phyloP scores from a whole-genome alignment of 306 rosid genomes.

The Adenanthera pavonina region DNA sequence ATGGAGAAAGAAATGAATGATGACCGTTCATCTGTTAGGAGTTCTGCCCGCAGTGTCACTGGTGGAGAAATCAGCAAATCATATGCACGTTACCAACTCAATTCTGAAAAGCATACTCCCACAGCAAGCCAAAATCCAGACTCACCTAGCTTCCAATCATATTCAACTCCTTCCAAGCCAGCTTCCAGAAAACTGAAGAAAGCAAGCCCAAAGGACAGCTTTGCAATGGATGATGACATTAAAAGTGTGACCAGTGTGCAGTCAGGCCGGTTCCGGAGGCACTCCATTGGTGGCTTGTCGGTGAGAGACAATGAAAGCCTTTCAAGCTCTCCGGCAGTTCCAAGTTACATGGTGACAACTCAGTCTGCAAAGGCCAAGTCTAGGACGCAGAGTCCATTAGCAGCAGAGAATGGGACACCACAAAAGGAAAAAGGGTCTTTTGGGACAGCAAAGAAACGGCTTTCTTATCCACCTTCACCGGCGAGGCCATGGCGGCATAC shows the following conservation, averaged over 20 bases:
- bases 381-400: slow-evolving; percentile 73
- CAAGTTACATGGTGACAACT: slow-evolving; percentile 89
- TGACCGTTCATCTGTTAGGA: slow-evolving; percentile 67
- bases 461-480: slow-evolving; percentile 82
- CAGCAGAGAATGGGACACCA: slow-evolving; percentile 58
- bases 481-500: slow-evolving; percentile 78
- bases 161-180: slow-evolving; percentile 75
- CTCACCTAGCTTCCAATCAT: slow-evolving; percentile 59
- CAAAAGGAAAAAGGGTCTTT: slow-evolving; percentile 69
- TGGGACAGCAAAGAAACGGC: slow-evolving; percentile 75
- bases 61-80: slow-evolving; percentile 94
- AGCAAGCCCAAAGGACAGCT: slow-evolving; percentile 69
- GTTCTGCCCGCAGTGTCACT: slow-evolving; percentile 54
- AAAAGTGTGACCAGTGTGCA: slow-evolving; percentile 72
- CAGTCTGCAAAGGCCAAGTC: slow-evolving; percentile 89
- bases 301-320: slow-evolving; percentile 81
- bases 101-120: slow-evolving; percentile 82
- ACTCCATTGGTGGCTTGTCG: slow-evolving; percentile 69
- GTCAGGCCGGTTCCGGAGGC: slow-evolving; percentile 81
- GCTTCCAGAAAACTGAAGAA: slow-evolving; percentile 62
- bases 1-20: slow-evolving; percentile 70
- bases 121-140: slow-evolving; percentile 68
- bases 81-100: slow-evolving; percentile 85
- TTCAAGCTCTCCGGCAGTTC: slow-evolving; percentile 73
- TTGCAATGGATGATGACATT: slow-evolving; percentile 64